Evolutionary conservation across 352 stramenopile genomes (phyloP), one percentile per base, ranked within the genome.

Genomic region (Globisporangium viniferum): DNA sequence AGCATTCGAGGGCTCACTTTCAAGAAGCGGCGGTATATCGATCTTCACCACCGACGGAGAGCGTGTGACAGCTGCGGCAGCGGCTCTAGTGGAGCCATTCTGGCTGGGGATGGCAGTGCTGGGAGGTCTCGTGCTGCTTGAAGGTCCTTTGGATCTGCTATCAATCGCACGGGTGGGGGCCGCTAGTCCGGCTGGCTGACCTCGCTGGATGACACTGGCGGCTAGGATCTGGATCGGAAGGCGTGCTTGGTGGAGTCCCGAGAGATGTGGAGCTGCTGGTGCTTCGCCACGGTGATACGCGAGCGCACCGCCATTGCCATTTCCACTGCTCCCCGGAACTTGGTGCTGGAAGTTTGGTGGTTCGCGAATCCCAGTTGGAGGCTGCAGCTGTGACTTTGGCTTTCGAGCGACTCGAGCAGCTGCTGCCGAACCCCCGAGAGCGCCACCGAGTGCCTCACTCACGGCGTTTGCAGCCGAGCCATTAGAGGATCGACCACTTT

Each of bases 401-500:
- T 65, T 51, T 4, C 56, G 35, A 60, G 35, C 49, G 12, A 54
- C 39, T 10, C 59, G 53, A 0, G 59, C n/a, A 9, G 44, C 31
- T 20, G 58, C 41, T 12, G 58, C 58, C 15, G 36, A 36, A 5
- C 60, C 33, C 1, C 46, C 35, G n/a, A 72, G 33, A 10, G 53
- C 68, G 3, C 62, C 76, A 33, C 70, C 72, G 2, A 89, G 55
- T 4, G 76, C 77, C 22, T 89, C 78, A 24, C 72, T 75, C 2
- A 87, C 77, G 15, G 81, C 80, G 55, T 59, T 70, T 15, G 71
- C 78, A 54, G 72, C 73, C 49, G 71, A 73, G 18, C 35, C 63
- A 27, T 63, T 14, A 12, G 24, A 54, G 12, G 56, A 60, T 22
- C 33, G 41, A 14, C 35, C 60, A 8, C 18, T 51, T n/a, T n/a